Evolutionary conservation across 129 eudicot species (phyloP), one percentile per base, ranked within the genome.

Genomic region (Escallonia rubra): DNA sequence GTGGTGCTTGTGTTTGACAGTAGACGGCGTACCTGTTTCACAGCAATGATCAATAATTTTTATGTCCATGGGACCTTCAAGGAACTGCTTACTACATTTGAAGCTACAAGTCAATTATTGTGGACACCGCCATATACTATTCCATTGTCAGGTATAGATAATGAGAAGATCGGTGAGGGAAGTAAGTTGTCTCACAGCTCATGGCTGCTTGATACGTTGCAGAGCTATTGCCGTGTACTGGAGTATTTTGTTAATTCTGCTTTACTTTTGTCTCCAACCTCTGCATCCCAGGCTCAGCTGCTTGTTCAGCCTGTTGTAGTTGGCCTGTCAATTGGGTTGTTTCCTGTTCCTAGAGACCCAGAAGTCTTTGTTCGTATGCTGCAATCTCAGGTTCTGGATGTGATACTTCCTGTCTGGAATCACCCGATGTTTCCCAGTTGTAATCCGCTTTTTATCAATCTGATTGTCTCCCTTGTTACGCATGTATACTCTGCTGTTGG

Each of bases 241-340:
- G 96, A 89, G 79, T 86, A 80, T 67, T 93, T 89, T 82, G 95
- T 85, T 11, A 89, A 89, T 76, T 82, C 99, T 52, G 74, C 90
- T 12, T 59, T 78, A 47, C 88, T 93, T 23, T 68, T 93, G 60
- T 90, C 92, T 40, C 76, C 92, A 41, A 77, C 84, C 56, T 82
- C 99, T 44, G 74, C 96, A 71, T 82, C 85, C 63, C 99, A 93
- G 78, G 80, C 92, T 52, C 99, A 93, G 81, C 80, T 89, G 69
- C 96, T 93, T 71, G 96, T 93, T 74, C 99, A 93, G 82, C 99
- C 99, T n/a, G 95, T 82, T 71, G 99, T 92, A 50, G 90, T 84
- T 69, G 95, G 95, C 56, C 82, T 93, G 73, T 93, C 99, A 38
- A 86, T 93, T 64, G 99, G 99, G 76, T 74, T 93, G 74, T 93